Percentiles rank a stretch among this genome's conserved stretches.
These are phyloP conservation scores for Fusarium foetens DNA, from an alignment of 2,329 filamentous ascomycete genomes.

Conservation along the genomic window DNA sequence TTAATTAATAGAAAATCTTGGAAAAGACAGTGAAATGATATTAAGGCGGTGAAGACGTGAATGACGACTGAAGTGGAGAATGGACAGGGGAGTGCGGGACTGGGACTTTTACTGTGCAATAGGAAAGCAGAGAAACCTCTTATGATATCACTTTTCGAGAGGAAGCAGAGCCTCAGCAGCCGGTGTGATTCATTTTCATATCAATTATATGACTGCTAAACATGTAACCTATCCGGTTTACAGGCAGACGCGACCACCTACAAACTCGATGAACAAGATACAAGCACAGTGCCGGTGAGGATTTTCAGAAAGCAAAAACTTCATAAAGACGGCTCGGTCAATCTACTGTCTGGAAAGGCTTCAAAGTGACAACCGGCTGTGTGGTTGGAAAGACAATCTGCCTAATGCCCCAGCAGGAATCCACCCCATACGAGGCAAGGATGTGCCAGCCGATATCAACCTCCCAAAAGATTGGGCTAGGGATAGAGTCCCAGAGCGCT, in stretches of 20 bases:
- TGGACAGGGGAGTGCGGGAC: not conserved
- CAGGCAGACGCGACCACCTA: no score
- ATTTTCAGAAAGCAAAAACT: not conserved
- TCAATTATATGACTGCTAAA: no score
- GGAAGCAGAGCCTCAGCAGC: no score
- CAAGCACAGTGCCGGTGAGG: no score
- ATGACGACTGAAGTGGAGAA: conserved; percentile 7
- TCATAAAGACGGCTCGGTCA: not conserved
- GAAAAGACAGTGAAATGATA: not conserved
- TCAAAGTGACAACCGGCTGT: not conserved
- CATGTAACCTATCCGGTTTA: no score
- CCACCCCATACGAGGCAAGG: not conserved
- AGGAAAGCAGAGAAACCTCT: no score
- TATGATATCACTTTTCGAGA: no score
- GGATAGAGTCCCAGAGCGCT: not conserved
- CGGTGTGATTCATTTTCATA: no score
- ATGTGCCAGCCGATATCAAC: no score
- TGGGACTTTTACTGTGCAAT: not conserved
- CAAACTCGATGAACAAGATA: no score
- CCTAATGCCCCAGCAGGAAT: not conserved
- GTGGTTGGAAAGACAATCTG: not conserved
- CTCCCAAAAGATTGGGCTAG: no score
- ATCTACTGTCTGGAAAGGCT: not conserved
- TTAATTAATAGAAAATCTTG: not conserved
- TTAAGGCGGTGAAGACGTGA: conserved; percentile 13